phyloP scores from a whole-genome alignment of 2,329 filamentous ascomycete genomes.

The Xylaria polymorpha region DNA sequence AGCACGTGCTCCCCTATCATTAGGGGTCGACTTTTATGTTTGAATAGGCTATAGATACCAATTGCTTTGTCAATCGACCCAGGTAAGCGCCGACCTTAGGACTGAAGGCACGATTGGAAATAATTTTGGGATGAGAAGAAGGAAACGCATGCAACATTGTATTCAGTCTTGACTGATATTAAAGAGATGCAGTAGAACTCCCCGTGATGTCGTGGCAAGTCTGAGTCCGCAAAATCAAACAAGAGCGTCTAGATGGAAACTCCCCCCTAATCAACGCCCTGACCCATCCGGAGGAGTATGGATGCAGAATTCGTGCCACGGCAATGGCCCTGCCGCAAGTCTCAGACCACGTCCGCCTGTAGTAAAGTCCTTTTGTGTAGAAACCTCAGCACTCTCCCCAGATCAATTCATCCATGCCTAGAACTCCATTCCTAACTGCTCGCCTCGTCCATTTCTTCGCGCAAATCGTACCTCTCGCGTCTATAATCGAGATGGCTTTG shows the following conservation, averaged over 20 bases:
- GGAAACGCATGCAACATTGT: constrained; percentile 21
- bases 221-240: constrained; percentile 26
- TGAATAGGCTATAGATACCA: neutral
- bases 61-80: neutral
- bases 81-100: neutral
- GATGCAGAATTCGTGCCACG: constrained; percentile 1
- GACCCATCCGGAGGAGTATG: constrained; percentile 6
- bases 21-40: neutral
- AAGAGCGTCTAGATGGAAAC: constrained; percentile 27
- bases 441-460: constrained; percentile 9
- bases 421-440: constrained; percentile 13
- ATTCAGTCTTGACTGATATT: constrained; percentile 27
- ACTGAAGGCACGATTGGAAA: neutral
- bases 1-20: neutral
- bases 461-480: constrained; percentile 3
- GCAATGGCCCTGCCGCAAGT: constrained; percentile 7
- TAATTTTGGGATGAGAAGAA: constrained; percentile 1
- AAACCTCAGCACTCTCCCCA: neutral
- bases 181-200: constrained; percentile 25
- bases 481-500: constrained; percentile 4
- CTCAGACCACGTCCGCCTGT: constrained; percentile 5
- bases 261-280: constrained; percentile 23
- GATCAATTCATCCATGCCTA: constrained; percentile 18
- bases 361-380: constrained; percentile 12
- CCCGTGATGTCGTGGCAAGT: constrained; percentile 14